Evolutionary conservation across 179 eudicot species (phyloP), one percentile per base, ranked within the genome.

Genomic region (Beta corolliflora): DNA sequence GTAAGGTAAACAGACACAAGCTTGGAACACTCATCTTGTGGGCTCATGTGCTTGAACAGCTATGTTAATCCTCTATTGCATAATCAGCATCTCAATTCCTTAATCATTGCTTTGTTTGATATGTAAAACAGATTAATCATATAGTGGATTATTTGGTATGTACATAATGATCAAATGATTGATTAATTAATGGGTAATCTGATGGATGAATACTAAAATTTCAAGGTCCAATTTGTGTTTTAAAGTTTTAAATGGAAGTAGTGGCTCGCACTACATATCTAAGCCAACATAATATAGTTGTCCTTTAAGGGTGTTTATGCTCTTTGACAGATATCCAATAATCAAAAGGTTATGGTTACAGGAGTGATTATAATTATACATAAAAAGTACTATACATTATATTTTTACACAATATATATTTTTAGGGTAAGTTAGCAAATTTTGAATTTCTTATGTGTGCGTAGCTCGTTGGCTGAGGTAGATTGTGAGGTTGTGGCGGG

Each of bases 21-120:
- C 54, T 8, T 12, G 76, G 81, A 76, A 69, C 76, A 79, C 67
- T 79, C 76, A 58, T 68, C 66, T 25, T 59, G 76, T 56, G 69
- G 76, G 75, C 18, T 81, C 80, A 81, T 76, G 84, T 81, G 84
- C 60, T 16, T 5, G 44, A 77, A 81, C 84, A 81, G 72, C 80
- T 77, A 76, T 48, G n/a, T 58, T 70, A 76, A 76, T 76, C 71
- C 53, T 29, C 16, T 41, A 56, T 12, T 65, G 77, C 79, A 64
- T 76, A 25, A 76, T 76, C 50, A 10, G 55, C 69, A 36, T n/a
- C 21, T 16, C 45, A 46, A 69, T 77, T 77, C 80, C 76, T 61
- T 69, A 70, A 81, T 81, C 77, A 81, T 73, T 68, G 77, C 21
- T 76, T 59, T 18, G 45, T 23, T 73, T 76, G 70, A 76, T 18